Base-by-base conservation (phyloP, 495 filamentous ascomycete species). In the Aspergillus wentii region DNA sequence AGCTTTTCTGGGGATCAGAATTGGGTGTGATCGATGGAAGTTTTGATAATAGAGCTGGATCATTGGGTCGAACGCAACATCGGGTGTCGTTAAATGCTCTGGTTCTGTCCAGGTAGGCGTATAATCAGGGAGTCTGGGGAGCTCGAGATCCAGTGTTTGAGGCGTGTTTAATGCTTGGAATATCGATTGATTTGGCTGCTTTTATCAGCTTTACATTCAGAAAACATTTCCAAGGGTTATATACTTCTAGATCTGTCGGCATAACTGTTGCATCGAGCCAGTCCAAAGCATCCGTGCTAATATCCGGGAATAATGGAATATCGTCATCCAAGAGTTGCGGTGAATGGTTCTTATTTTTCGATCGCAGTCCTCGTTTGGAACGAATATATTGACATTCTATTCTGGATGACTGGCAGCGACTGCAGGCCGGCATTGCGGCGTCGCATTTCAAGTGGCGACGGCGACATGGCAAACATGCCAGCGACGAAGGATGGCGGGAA, bases 1-100 rank as follows among this genome's bases (percentile, higher is more conserved):
- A 35, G 59, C 60, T 26, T 56, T 43, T 18, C 62, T 60, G 3
- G 78, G 78, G 1, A 79, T 48, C 4, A 77, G 57, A 44, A 87
- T 75, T 0, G 86, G 86, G 51, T 91, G 86, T 3, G 76, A 71
- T 3, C 68, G 67, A 46, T 87, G 78, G 51, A 89, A 89, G 59
- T 78, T 74, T 29, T 65, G 56, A 54, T 76, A 82, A 49, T 75
- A 82, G 8, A 76, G 54, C 34, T 72, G 65, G 18, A 72, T 47
- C 21, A 72, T 52, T 25, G 57, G 57, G 29, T 66, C 58, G 14
- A 51, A 54, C 5, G 61, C 51, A 8, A 57, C 27, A 1, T 46
- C 40, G 2, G 41, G 40, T n/a, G 46, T 19, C 32, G 46, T 22
- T 35, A 44, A 19, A 33, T 41, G 30, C 47, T 52, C n/a, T 17